Percentiles rank a stretch among this genome's conserved stretches.
Evolutionary conservation across 305 asterid species (phyloP).

Genomic region (Fraxinus floribunda): DNA sequence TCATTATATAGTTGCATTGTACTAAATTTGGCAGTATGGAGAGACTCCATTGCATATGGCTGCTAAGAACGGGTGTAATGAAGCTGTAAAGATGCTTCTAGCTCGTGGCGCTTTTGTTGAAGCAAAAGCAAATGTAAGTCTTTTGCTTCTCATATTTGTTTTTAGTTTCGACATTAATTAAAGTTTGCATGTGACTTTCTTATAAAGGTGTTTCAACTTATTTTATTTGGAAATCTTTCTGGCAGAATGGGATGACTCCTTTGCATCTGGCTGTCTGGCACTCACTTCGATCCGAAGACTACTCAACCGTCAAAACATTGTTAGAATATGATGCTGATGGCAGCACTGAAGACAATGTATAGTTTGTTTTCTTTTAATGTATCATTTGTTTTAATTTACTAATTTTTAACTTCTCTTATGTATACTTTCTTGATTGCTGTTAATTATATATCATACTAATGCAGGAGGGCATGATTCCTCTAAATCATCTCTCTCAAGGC

Average conservation of each 20-base stretch:
- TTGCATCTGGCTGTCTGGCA: conserved; percentile 98
- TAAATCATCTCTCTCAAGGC: conserved; percentile 80
- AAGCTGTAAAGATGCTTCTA: conserved; percentile 77
- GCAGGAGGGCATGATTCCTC: conserved; percentile 90
- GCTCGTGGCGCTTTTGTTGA: conserved; percentile 75
- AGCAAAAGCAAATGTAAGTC: conserved; percentile 87
- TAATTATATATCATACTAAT: conserved; percentile 32
- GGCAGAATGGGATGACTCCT: conserved; percentile 96
- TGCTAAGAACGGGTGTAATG: conserved; percentile 91
- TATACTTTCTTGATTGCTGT: conserved; percentile 27
- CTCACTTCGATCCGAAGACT: conserved; percentile 72
- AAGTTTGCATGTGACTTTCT: conserved; percentile 4
- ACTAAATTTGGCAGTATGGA: conserved; percentile 61
- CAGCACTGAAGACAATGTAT: conserved; percentile 83
- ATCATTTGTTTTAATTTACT: conserved; percentile 1
- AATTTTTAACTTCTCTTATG: neutral
- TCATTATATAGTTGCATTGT: conserved; percentile 13
- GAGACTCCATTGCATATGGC: conserved; percentile 99
- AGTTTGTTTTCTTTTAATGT: conserved; percentile 36
- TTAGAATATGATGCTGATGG: conserved; percentile 76
- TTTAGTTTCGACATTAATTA: neutral
- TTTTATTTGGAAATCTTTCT: conserved; percentile 20
- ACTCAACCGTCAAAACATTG: conserved; percentile 74
- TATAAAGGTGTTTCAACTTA: conserved; percentile 24
- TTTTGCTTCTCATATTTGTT: conserved; percentile 17